Conservation (phyloP, 2,329 filamentous ascomycete genomes). For the Calonectria fujianensis region DNA sequence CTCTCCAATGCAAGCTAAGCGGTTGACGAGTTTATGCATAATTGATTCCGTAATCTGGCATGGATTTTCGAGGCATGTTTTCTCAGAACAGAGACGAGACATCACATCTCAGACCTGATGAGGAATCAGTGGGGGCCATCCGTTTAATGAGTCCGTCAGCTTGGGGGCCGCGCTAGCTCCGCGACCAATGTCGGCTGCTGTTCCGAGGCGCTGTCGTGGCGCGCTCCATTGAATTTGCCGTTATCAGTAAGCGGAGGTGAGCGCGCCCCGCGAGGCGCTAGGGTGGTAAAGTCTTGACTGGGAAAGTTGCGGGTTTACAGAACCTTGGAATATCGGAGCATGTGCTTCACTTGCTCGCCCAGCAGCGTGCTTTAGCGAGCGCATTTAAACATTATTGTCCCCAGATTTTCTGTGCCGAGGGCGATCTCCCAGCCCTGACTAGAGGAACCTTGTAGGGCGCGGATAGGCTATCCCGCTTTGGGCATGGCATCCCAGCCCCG, state of each 20-base stretch:
- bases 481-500: neutral
- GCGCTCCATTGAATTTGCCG: neutral
- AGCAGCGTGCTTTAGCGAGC: no score
- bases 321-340: no score
- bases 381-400: neutral
- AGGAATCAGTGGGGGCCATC: neutral
- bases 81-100: neutral
- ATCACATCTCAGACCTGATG: neutral
- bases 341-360: neutral
- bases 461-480: slow-evolving; percentile 3
- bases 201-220: slow-evolving; percentile 5
- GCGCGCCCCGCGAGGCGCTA: neutral
- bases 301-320: neutral
- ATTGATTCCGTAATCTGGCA: neutral
- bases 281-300: no score
- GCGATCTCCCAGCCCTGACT: neutral
- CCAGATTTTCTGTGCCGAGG: neutral
- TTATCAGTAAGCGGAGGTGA: neutral
- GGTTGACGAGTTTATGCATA: neutral
- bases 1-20: neutral
- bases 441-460: neutral
- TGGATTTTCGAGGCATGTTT: neutral
- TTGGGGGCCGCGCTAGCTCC: slow-evolving; percentile 6
- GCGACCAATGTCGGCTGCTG: slow-evolving; percentile 11
- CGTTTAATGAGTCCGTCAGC: slow-evolving; percentile 14